A percentile compares a stretch with the other conserved stretches of the same genome.
Evolutionary conservation across 208 protist genomes (phyloP).

Genomic region (Wallacemonas rigidus): DNA sequence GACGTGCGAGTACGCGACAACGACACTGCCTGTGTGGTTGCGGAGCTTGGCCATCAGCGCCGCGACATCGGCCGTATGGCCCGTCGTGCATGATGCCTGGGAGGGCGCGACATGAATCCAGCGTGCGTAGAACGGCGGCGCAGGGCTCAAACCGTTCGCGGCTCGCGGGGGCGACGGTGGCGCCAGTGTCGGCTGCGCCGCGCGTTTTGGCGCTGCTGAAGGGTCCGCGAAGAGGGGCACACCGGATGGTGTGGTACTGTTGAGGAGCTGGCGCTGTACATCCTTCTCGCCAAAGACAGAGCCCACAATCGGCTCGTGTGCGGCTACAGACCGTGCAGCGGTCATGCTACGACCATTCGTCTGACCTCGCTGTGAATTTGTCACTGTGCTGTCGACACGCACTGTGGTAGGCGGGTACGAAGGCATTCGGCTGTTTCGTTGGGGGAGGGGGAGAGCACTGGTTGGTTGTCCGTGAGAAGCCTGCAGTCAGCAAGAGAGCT

Average conservation of each 20-base stretch:
- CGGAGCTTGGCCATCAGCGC: neutral
- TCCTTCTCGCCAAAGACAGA: neutral
- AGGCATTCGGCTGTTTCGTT: too few relatives aligned
- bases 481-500: too few relatives aligned
- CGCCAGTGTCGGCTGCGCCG: neutral
- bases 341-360: neutral
- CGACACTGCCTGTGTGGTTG: too few relatives aligned
- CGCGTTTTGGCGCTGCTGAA: neutral
- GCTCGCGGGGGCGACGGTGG: neutral
- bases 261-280: neutral
- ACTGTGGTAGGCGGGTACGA: too few relatives aligned
- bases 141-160: too few relatives aligned
- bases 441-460: too few relatives aligned
- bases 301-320: conserved; percentile 1
- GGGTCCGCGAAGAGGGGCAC: neutral
- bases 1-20: too few relatives aligned
- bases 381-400: too few relatives aligned
- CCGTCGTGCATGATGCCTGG: too few relatives aligned
- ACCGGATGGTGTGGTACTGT: neutral
- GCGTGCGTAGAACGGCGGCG: neutral
- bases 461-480: too few relatives aligned
- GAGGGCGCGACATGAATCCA: neutral
- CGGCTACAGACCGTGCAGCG: neutral
- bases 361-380: too few relatives aligned
- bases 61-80: neutral